phyloP scores from a whole-genome alignment of 2,329 filamentous ascomycete species.

The Leptographium procerum region DNA sequence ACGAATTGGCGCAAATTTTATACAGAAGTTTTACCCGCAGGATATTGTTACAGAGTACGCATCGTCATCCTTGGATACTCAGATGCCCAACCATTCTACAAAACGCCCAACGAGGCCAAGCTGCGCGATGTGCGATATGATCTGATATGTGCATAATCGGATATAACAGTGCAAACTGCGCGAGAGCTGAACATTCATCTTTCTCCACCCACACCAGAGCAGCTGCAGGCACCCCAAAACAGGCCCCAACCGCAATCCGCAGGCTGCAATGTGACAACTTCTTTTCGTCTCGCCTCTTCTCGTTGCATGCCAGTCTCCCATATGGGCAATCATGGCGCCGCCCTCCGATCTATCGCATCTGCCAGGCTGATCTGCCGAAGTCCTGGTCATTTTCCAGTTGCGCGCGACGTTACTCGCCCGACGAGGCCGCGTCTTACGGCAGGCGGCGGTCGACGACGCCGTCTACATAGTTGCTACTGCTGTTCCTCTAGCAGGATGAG shows the following conservation, averaged over 20 bases:
- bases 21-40: neutral
- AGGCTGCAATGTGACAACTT: neutral
- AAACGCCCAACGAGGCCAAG: too few relatives aligned
- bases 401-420: neutral
- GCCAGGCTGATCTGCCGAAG: neutral
- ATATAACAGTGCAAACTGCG: neutral
- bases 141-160: neutral
- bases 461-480: neutral
- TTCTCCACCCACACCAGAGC: neutral
- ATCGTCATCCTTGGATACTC: too few relatives aligned
- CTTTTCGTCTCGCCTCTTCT: neutral
- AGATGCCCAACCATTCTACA: too few relatives aligned
- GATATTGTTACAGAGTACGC: too few relatives aligned
- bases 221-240: neutral
- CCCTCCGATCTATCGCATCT: neutral
- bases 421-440: neutral
- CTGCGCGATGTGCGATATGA: too few relatives aligned
- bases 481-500: neutral
- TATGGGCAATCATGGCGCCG: constrained; percentile 6
- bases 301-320: neutral
- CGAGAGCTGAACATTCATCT: neutral
- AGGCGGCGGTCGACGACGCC: neutral
- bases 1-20: too few relatives aligned
- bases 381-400: neutral
- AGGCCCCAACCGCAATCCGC: neutral